These are phyloP conservation scores for Gastroboletus turbinatus DNA, from an alignment of 1,284 basidiomycete genomes.

Conservation along the genomic window DNA sequence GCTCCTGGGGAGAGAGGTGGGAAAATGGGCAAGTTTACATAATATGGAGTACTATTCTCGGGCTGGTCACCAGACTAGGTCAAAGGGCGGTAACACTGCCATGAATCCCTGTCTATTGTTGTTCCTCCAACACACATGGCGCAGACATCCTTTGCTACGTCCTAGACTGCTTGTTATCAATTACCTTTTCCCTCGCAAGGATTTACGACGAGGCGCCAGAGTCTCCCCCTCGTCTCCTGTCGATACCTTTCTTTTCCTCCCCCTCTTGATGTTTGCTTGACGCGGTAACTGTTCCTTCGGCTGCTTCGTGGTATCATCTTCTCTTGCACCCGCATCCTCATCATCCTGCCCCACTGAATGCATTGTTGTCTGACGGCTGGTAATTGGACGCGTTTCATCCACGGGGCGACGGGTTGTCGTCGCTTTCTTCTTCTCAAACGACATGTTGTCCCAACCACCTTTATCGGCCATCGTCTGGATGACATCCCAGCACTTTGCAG, in stretches of 20 bases:
- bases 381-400: slow-evolving; percentile 54
- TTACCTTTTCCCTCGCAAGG: slow-evolving; percentile 21
- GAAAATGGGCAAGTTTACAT: slow-evolving; percentile 25
- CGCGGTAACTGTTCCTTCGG: slow-evolving; percentile 67
- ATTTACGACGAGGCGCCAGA: slow-evolving; percentile 20
- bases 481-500: slow-evolving; percentile 66
- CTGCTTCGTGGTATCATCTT: slow-evolving; percentile 66
- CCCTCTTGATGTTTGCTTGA: slow-evolving; percentile 1
- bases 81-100: background rate
- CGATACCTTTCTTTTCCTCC: slow-evolving; percentile 27
- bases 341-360: slow-evolving; percentile 56
- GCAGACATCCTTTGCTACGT: background rate
- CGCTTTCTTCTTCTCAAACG: slow-evolving; percentile 57
- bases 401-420: slow-evolving; percentile 57
- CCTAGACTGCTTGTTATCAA: background rate
- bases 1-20: slow-evolving; percentile 32
- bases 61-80: background rate
- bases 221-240: slow-evolving; percentile 5
- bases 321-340: slow-evolving; percentile 55
- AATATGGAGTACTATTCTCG: background rate
- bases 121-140: background rate
- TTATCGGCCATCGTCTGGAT: slow-evolving; percentile 65
- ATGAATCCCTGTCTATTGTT: background rate
- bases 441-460: slow-evolving; percentile 67
- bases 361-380: slow-evolving; percentile 71